Percentiles rank a stretch among this genome's conserved stretches.
Conservation (phyloP, 2,329 filamentous ascomycete genomes). For the Fusarium siculi region DNA sequence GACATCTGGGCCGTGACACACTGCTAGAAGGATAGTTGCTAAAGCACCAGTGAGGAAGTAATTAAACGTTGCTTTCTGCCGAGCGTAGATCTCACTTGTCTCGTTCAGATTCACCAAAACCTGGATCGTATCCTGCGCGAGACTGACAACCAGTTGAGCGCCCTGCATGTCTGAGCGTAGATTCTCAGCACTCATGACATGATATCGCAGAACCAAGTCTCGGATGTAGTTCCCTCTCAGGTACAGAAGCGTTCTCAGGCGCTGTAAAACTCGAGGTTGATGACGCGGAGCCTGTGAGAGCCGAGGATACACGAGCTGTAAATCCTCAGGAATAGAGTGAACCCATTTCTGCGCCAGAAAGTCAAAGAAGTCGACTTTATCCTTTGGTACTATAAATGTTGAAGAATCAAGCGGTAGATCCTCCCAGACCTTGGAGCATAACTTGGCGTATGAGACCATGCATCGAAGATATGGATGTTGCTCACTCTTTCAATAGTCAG, state of each 20-base stretch:
- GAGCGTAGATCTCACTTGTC: slow-evolving; percentile 8
- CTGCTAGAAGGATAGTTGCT: slow-evolving; percentile 1
- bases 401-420: slow-evolving; percentile 7
- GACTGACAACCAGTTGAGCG: neutral
- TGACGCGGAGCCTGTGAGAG: slow-evolving; percentile 6
- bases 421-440: slow-evolving; percentile 13
- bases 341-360: slow-evolving; percentile 16
- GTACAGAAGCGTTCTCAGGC: neutral
- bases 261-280: neutral
- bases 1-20: slow-evolving; percentile 4
- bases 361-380: slow-evolving; percentile 12
- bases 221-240: slow-evolving; percentile 8
- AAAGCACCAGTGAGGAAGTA: neutral
- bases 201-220: neutral
- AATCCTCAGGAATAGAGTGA: slow-evolving; percentile 1
- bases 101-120: slow-evolving; percentile 7
- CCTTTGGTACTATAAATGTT: neutral
- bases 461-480: slow-evolving; percentile 3
- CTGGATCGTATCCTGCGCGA: slow-evolving; percentile 10
- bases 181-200: neutral
- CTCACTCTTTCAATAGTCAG: neutral
- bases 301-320: slow-evolving; percentile 11
- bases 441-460: neutral
- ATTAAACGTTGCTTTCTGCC: slow-evolving; percentile 5
- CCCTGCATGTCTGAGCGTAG: neutral